phyloP scores from a whole-genome alignment of 306 rosid species.

The Sicyos baderoa region DNA sequence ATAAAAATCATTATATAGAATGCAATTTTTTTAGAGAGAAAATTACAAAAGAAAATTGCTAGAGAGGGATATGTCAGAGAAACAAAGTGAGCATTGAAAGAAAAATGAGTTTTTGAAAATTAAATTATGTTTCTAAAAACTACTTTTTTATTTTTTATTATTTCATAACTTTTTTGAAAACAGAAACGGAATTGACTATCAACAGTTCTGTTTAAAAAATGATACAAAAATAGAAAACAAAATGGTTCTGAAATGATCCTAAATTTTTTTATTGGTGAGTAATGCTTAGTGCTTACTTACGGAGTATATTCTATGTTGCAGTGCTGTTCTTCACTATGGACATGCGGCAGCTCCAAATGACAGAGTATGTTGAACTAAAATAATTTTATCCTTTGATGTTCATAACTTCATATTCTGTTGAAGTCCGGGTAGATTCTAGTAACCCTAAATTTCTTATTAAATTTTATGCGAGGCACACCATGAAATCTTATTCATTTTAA shows the following conservation, averaged over 20 bases:
- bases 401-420: neutral
- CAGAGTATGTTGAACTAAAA: conserved; percentile 37
- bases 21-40: too few relatives aligned
- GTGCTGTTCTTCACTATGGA: conserved; percentile 87
- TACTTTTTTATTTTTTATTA: too few relatives aligned
- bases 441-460: neutral
- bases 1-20: too few relatives aligned
- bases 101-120: too few relatives aligned
- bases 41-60: too few relatives aligned
- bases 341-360: conserved; percentile 97
- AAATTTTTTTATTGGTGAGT: neutral
- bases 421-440: neutral
- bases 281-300: conserved; percentile 20
- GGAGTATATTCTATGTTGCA: conserved; percentile 32
- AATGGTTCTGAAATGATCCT: neutral
- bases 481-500: conserved; percentile 7
- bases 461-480: neutral
- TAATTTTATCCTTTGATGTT: conserved; percentile 13
- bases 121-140: too few relatives aligned
- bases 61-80: too few relatives aligned
- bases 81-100: too few relatives aligned
- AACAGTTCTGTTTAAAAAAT: too few relatives aligned
- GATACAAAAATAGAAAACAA: too few relatives aligned
- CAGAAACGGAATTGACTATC: too few relatives aligned
- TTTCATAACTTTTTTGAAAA: too few relatives aligned